Base-by-base conservation (phyloP, 2,329 filamentous ascomycete species). In the Kalaharituber pfeilii region DNA sequence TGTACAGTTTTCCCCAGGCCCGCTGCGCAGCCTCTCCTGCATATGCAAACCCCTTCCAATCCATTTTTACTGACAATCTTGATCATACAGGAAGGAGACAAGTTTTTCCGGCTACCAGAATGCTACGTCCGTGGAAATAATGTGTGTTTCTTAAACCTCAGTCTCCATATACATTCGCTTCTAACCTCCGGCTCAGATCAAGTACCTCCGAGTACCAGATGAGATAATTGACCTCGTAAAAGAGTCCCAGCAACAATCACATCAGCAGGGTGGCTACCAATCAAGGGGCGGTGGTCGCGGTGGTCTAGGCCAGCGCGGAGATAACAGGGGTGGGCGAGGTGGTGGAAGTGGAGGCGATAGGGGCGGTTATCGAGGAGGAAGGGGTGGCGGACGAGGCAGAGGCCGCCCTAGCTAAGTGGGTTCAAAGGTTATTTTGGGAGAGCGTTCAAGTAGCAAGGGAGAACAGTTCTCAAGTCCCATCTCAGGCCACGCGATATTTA, bases 51-150 rank as follows among this genome's bases (percentile, higher is more conserved):
- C 27, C 3, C 33, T 39, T 49, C 25, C 50, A 30, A 26, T 18
- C n/a, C n/a, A n/a, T n/a, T n/a, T n/a, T 47, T 25, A 20, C n/a
- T 20, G 9, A 15, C 13, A 33, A 9, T 11, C 18, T 22, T 22
- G n/a, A 22, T 36, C 26, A n/a, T 61, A 53, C 57, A 82, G 79
- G 89, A 96, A 66, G 91, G 87, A 59, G 88, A 96, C 70, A 88
- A 84, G 67, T 98, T 98, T 70, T 83, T 86, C 69, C 78, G 86
- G 66, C 72, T 98, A 69, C 82, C 87, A 30, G 93, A 98, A 69
- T 87, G 89, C 56, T 98, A 98, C 66, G 85, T 98, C 51, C 84
- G 94, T 67, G 91, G 91, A 57, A 98, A 96, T 71, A 98, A 96
- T 67, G 89, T 95, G 71, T 58, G 83, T 73, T 33, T 15, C 45